Base-by-base conservation (phyloP, 2,329 filamentous ascomycete species). In the Penicillium sp. region DNA sequence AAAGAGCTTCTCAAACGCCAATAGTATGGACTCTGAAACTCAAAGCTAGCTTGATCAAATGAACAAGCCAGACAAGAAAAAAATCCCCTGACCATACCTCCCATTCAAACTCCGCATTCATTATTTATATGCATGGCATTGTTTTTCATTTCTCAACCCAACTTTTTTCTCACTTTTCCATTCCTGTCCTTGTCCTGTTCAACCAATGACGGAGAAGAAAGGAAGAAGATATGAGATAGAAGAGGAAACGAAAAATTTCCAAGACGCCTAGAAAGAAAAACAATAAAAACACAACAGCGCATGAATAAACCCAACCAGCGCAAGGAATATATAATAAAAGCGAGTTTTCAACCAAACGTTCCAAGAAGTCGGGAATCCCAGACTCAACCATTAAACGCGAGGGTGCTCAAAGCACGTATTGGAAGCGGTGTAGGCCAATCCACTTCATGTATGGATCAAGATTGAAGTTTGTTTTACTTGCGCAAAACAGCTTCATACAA, bases 401-500 rank as follows among this genome's bases (percentile, higher is more conserved):
- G 20, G 20, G 12, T 4, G 46, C 7, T 6, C 7, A 28, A 20
- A 28, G 20, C 20, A 48, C 14, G 46, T 21, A 7, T 48, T 48
- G 23, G 18, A 21, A 20, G 8, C 8, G 5, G 5, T 4, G 35
- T 40, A 40, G 35, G 35, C 12, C 23, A 55, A 8, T 42, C 28
- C 46, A 26, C 12, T 28, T 8, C 26, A 28, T 8, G 26, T 28
- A 28, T n/a, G 9, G 20, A 47, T 23, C n/a, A 11, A n/a, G 6
- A 47, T 47, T 16, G 12, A 21, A 3, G 14, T 3, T n/a, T 11
- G 24, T 18, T 58, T 62, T 65, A 74, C 61, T 72, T 76, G 58
- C 69, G 71, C 63, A 78, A 63, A 56, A 78, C 75, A 45, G 76
- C 76, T 63, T 79, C 76, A 52, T 79, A 79, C 54, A 79, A 59